Percentiles rank a stretch among this genome's conserved stretches.
Evolutionary conservation across 352 stramenopile species (phyloP).

Genomic region (Phytopythium vexans): DNA sequence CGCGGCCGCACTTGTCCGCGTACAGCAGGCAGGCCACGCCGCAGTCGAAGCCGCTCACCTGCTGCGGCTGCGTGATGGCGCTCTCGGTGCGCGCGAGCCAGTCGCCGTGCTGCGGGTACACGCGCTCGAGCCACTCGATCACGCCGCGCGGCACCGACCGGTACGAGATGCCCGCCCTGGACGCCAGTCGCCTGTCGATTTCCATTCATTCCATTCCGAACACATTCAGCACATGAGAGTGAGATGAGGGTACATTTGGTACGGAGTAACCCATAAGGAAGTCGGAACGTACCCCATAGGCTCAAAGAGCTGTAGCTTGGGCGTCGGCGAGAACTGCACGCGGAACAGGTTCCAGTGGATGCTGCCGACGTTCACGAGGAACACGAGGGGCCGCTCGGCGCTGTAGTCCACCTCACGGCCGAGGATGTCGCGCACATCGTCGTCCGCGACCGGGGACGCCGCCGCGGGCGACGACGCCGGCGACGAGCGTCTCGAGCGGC

Average conservation of each 20-base stretch:
- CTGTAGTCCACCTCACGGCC: conserved; percentile 61
- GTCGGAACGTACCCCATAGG: conserved; percentile 62
- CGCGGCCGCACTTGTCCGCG: conserved; percentile 77
- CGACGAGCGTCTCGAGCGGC: conserved; percentile 6
- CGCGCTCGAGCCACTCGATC: conserved; percentile 82
- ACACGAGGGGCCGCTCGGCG: conserved; percentile 60
- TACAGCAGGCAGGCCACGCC: conserved; percentile 87
- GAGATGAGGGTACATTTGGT: not conserved
- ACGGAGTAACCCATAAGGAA: not conserved
- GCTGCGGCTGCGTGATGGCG: conserved; percentile 80
- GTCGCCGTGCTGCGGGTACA: conserved; percentile 56
- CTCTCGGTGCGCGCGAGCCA: conserved; percentile 62
- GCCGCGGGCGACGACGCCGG: conserved; percentile 9
- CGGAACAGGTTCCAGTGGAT: conserved; percentile 90
- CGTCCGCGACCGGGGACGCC: conserved; percentile 5
- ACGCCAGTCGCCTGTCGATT: conserved; percentile 31
- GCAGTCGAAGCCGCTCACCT: conserved; percentile 89
- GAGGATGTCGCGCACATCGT: conserved; percentile 67
- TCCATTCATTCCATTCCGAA: conserved; percentile 7
- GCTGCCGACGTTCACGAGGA: conserved; percentile 74
- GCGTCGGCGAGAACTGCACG: conserved; percentile 59
- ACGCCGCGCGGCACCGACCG: conserved; percentile 74
- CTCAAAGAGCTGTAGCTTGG: conserved; percentile 86
- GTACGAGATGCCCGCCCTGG: conserved; percentile 59
- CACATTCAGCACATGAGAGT: not conserved